Base-by-base conservation (phyloP, 2,329 filamentous ascomycete species). In the Canariomyces notabilis region DNA sequence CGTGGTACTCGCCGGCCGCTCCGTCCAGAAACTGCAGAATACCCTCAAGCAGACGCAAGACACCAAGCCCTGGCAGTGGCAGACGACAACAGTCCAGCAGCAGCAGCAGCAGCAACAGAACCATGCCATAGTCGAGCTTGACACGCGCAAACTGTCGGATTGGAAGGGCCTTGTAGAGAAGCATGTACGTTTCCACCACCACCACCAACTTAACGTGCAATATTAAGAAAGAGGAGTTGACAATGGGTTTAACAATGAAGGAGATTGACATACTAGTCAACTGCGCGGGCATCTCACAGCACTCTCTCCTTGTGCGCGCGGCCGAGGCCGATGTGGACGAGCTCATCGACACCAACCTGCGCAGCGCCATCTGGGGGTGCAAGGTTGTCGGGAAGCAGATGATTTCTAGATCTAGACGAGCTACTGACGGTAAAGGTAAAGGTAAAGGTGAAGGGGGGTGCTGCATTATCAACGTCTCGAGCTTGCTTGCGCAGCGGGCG, bases 401-500 rank as follows among this genome's bases (percentile, higher is more conserved):
- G 75, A 62, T 74, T 53, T n/a, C 35, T 5, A 38, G 59, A 59
- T 44, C 61, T 3, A 16, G 5, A 23, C 11, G 44, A n/a, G n/a
- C n/a, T n/a, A n/a, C n/a, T n/a, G n/a, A n/a, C n/a, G n/a, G n/a
- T n/a, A n/a, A n/a, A n/a, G n/a, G n/a, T n/a, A n/a, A n/a, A n/a
- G n/a, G n/a, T n/a, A n/a, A n/a, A n/a, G 40, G 31, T 37, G 46
- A 51, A 15, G 31, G 16, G 12, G 37, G 37, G 15, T 77, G 74
- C 6, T 87, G 80, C 59, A 89, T 95, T 51, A 82, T 95, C 64
- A 95, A 95, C 60, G 70, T 95, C 18, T 82, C 86, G 1, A 91
- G 86, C 38, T 69, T 94, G 22, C 75, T 95, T 37, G 89, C 82
- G 0, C 61, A 75, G 1, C 82, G 83, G 48, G 84, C 82, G 1